Conservation (phyloP, 2,329 filamentous ascomycete genomes). For the Huntiella bhutanensis region DNA sequence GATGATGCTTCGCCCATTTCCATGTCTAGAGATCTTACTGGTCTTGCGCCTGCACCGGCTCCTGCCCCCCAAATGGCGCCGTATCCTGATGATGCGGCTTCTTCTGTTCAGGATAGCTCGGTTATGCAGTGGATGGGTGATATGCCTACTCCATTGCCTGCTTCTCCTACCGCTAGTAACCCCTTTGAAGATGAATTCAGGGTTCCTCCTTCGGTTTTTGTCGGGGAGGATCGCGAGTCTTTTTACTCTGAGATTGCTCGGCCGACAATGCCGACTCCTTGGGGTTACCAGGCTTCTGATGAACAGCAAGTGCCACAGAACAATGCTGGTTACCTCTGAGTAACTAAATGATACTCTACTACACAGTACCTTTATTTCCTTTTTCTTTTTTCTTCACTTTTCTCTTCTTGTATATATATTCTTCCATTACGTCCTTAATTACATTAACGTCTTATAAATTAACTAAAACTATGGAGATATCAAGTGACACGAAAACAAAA, state of each 20-base stretch:
- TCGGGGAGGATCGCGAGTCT: too few relatives aligned
- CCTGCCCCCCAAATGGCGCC: background rate
- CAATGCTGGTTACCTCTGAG: too few relatives aligned
- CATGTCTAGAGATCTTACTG: background rate
- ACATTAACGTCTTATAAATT: background rate
- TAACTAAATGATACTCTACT: background rate
- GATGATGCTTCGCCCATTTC: constrained; percentile 4
- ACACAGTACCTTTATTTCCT: background rate
- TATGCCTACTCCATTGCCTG: background rate
- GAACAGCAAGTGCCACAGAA: too few relatives aligned
- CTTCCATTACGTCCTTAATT: background rate
- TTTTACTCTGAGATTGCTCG: too few relatives aligned
- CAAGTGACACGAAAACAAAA: background rate
- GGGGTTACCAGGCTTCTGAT: too few relatives aligned
- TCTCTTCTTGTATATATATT: constrained; percentile 7
- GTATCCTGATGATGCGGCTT: background rate
- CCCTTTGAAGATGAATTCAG: too few relatives aligned
- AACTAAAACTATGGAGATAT: background rate
- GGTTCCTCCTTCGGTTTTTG: too few relatives aligned
- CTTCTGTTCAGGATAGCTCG: background rate
- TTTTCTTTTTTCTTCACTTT: background rate
- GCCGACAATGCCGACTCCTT: too few relatives aligned
- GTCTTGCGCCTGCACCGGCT: background rate
- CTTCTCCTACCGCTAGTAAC: background rate
- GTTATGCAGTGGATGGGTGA: constrained; percentile 11